Evolutionary conservation across 140 eudicot genomes (phyloP).

Genomic region (Oenanthe javanica): DNA sequence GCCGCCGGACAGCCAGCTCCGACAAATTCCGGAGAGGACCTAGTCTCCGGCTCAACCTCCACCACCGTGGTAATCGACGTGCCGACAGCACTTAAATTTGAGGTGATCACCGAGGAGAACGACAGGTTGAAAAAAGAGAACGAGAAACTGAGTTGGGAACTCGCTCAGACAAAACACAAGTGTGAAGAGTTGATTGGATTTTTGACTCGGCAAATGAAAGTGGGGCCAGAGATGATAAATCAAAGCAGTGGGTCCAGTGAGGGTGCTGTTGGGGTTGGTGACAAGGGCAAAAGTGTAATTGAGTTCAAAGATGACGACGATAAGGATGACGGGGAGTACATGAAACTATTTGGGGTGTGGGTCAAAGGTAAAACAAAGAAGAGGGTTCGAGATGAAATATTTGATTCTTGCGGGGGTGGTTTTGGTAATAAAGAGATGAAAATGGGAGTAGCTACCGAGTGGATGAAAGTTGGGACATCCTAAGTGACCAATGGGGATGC

Average conservation of each 20-base stretch:
- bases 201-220: constrained; percentile 41
- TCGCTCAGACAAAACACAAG: constrained; percentile 57
- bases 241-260: constrained; percentile 22
- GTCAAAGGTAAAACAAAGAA: constrained; percentile 48
- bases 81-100: constrained; percentile 33
- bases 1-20: constrained; percentile 24
- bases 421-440: constrained; percentile 35
- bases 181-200: constrained; percentile 60
- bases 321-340: constrained; percentile 20
- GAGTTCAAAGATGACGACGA: background rate
- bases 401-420: constrained; percentile 20
- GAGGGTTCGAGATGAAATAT: constrained; percentile 43
- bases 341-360: constrained; percentile 66
- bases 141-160: constrained; percentile 49
- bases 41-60: constrained; percentile 48
- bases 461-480: constrained; percentile 28
- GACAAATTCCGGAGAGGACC: constrained; percentile 56
- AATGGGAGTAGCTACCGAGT: constrained; percentile 10
- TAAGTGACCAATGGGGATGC: constrained; percentile 8
- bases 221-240: constrained; percentile 55
- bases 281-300: constrained; percentile 11
- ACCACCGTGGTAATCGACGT: constrained; percentile 52
- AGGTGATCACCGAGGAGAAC: constrained; percentile 56
- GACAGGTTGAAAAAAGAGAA: constrained; percentile 59
- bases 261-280: constrained; percentile 20